Base-by-base conservation (phyloP, 78 protist genomes). In the Dictyostelium intermedium region DNA sequence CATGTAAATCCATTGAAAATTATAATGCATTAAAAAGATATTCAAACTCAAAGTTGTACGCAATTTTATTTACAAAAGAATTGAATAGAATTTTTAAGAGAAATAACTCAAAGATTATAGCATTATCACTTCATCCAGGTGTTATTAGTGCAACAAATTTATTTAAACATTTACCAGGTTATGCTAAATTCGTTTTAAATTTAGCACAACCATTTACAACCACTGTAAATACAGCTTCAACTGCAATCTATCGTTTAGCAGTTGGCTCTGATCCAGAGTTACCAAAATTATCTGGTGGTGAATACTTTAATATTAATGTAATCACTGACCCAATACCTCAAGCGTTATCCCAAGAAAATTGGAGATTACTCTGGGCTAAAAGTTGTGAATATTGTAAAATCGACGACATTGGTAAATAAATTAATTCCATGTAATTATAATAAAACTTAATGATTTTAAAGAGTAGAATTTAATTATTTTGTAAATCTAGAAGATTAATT, bases 81-180 rank as follows among this genome's bases (percentile, higher is more conserved):
- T n/a, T 89, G 18, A 53, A 89, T 18, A 27, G 86, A 18, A 50
- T 84, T 41, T 37, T 89, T 3, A 63, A 80, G 9, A 84, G 20
- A 27, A 78, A 50, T 14, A 73, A 73, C 5, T 89, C 93, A 27
- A 80, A 89, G 3, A 80, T 89, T 0, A 74, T 80, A 45, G 86
- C 82, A 16, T 60, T 79, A 30, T 23, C 73, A n/a, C 25, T 89
- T 4, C 93, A 89, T 34, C 93, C 93, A 47, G 93, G 93, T 89
- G 86, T 89, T 6, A 84, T 89, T 30, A 72, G 16, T 8, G 14
- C 27, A 0, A 85, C 92, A 41, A 80, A 63, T 34, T 45, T 89
- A 37, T 78, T 80, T 47, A 63, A 61, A 18, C 2, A n/a, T 34
- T 9, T 77, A 61, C 35, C 34, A 37, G 39, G 18, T 9, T 23